Evolutionary conservation across 441 rosid genomes (phyloP), one percentile per base, ranked within the genome.

Genomic region (Isatis lusitanica): DNA sequence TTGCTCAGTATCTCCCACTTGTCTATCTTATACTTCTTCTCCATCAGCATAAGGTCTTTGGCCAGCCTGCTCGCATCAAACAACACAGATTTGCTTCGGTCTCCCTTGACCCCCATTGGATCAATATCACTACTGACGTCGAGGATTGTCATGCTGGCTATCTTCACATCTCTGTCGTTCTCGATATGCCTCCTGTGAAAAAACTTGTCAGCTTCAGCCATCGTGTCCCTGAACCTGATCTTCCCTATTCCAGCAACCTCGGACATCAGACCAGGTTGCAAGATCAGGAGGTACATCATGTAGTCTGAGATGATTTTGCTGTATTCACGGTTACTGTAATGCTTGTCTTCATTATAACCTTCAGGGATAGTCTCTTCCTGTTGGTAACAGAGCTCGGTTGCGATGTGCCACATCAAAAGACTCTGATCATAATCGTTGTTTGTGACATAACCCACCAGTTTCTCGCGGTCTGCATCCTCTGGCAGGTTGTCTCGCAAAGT

Each of bases 351-450:
- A 3, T 24, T n/a, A 40, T 5, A 9, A 0, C 21, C 36, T 6
- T 10, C 4, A 0, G 53, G 6, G 30, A 8, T 4, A 0, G 35
- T 8, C 0, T 52, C 66, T 0, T 53, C 44, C 3, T 59, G 36
- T 35, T 80, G 68, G 82, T 80, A 88, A 77, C 85, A 75, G 35
- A 87, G 79, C 64, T 90, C 93, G 1, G 92, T 86, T 5, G 92
- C 88, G 5, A 88, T 67, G 60, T 87, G 96, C 92, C 93, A 88
- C 35, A 86, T 18, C n/a, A 88, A 64, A 8, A 90, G 79, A 80
- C 86, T 82, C 76, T 90, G 84, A 38, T 88, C 94, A 6, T 87
- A 86, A 46, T 78, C 81, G 7, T 83, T 63, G 1, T 81, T 63
- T 17, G 38, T 48, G 35, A 88, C 70, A 47, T 72, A 84, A 8